Base-by-base conservation (phyloP, 1,284 basidiomycete species). In the Omphalotus olearius region DNA sequence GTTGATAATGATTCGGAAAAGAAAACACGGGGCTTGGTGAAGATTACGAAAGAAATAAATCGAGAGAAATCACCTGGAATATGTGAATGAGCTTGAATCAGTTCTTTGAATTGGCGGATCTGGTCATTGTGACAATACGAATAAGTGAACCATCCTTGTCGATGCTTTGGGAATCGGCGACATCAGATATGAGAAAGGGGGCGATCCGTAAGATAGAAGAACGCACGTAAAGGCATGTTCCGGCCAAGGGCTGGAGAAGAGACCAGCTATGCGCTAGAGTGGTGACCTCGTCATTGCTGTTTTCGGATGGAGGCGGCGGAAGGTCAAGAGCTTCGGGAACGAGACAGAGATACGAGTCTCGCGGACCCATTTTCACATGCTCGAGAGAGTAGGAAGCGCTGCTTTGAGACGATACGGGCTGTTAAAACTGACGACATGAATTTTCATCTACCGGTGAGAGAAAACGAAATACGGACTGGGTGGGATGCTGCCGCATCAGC, bases 131-230 rank as follows among this genome's bases (percentile, higher is more conserved):
- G 93, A 73, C 93, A 96, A 70, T 96, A 96, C 54, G 91, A 87
- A 69, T 96, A 97, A 39, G 93, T 97, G 72, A 96, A 97, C 94
- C 94, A 98, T 37, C 85, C 80, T 76, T 91, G 88, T 61, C 82
- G 80, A 66, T 88, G 85, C 88, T 91, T 62, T 55, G 50, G 60
- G 50, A 56, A 56, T 54, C 56, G 23, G 43, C 58, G 47, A 48
- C 46, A 56, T 49, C 59, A 61, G 55, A 55, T 56, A 57, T 52
- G 54, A 25, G 14, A 46, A 39, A 60, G 42, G 54, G n/a, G 56
- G 52, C 23, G 52, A 53, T 35, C 36, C 23, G 48, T 26, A 58
- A 47, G 57, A 51, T 56, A 37, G 17, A 37, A 47, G 33, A 50
- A 76, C 85, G 65, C 71, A 91, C 88, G 69, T 90, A 91, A 67